phyloP scores from a whole-genome alignment of 2,329 filamentous ascomycete species.

The Exophiala mesophila region DNA sequence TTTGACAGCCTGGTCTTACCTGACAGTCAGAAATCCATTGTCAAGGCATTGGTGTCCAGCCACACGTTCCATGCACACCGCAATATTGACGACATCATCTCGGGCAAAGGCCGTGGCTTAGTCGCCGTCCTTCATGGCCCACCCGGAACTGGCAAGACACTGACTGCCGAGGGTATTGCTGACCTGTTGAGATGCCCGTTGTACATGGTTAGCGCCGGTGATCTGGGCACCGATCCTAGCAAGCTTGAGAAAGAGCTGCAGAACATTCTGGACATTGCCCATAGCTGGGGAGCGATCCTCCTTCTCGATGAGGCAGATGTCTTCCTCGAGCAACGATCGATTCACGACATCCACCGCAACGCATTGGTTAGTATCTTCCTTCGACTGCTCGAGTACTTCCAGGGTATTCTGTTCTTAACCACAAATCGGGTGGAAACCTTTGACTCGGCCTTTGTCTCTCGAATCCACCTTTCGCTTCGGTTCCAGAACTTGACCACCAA shows the following conservation, averaged over 20 bases:
- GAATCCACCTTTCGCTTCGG: conserved; percentile 69
- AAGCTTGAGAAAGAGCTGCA: conserved; percentile 72
- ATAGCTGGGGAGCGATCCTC: conserved; percentile 79
- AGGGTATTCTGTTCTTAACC: conserved; percentile 83
- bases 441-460: conserved; percentile 82
- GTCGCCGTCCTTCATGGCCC: conserved; percentile 78
- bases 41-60: conserved; percentile 75
- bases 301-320: conserved; percentile 82
- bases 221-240: conserved; percentile 72
- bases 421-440: conserved; percentile 84
- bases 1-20: conserved; percentile 76
- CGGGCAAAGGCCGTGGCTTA: conserved; percentile 81
- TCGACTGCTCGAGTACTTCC: conserved; percentile 82
- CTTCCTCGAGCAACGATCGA: conserved; percentile 75
- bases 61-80: conserved; percentile 77
- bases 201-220: conserved; percentile 77
- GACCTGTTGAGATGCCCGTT: conserved; percentile 76
- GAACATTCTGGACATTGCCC: conserved; percentile 79
- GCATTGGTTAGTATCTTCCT: conserved; percentile 83
- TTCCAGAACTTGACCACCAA: conserved; percentile 70
- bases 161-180: conserved; percentile 81
- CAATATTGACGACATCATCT: conserved; percentile 76
- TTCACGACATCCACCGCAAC: conserved; percentile 80
- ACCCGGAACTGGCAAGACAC: conserved; percentile 81
- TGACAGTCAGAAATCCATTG: conserved; percentile 58